Evolutionary conservation across 345 rosid genomes (phyloP).

Genomic region (Odontarrhena argentea): DNA sequence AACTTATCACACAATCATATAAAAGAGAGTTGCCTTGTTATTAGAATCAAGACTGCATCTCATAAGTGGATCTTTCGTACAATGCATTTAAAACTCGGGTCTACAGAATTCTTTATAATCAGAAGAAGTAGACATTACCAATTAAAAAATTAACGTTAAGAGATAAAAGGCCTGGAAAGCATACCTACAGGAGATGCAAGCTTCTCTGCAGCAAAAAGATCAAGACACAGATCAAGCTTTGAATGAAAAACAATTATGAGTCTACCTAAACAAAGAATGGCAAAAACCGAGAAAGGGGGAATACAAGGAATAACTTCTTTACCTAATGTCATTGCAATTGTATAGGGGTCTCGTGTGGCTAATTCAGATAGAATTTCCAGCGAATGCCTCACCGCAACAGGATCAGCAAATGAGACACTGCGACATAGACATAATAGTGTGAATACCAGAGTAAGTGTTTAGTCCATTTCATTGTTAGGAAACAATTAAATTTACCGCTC

Average conservation of each 20-base stretch:
- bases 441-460: conserved; percentile 30
- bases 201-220: conserved; percentile 71
- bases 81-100: conserved; percentile 18
- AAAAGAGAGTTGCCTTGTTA: conserved; percentile 15
- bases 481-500: not conserved
- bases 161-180: conserved; percentile 35
- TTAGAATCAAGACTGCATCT: conserved; percentile 13
- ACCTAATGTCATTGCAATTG: conserved; percentile 98
- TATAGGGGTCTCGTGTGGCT: conserved; percentile 88
- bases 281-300: conserved; percentile 5
- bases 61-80: conserved; percentile 3
- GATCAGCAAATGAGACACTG: conserved; percentile 95
- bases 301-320: conserved; percentile 21
- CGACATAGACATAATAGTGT: conserved; percentile 34
- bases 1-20: conserved; percentile 5
- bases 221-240: conserved; percentile 28
- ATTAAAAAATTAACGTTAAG: not conserved
- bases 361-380: conserved; percentile 83
- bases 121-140: conserved; percentile 26
- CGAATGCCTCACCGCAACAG: conserved; percentile 98
- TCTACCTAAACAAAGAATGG: conserved; percentile 17
- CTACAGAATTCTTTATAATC: conserved; percentile 18
- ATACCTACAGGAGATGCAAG: conserved; percentile 84
- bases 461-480: conserved; percentile 9
- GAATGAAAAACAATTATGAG: conserved; percentile 23